Evolutionary conservation across 805 yeast species (phyloP).

Genomic region (Teunomyces lycoperdinae): DNA sequence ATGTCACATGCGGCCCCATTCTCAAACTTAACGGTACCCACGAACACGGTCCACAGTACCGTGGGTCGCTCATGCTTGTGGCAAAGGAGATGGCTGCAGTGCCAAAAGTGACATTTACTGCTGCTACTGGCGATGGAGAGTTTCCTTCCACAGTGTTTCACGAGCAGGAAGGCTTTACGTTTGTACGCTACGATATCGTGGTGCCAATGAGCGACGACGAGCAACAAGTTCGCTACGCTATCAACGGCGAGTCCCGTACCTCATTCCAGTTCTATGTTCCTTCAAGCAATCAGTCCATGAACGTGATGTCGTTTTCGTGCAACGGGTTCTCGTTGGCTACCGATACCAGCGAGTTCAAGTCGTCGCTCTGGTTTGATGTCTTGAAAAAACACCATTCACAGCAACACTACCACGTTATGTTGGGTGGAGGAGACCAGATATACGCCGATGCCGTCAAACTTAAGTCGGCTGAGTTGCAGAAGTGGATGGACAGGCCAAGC

Average conservation of each 20-base stretch:
- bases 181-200: conserved; percentile 64
- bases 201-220: conserved; percentile 49
- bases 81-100: conserved; percentile 35
- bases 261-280: conserved; percentile 71
- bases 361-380: conserved; percentile 86
- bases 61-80: conserved; percentile 70
- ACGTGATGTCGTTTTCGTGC: conserved; percentile 80
- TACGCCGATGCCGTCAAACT: conserved; percentile 80
- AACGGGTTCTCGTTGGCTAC: conserved; percentile 83
- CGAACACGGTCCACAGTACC: conserved; percentile 53
- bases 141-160: conserved; percentile 46
- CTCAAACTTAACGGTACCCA: conserved; percentile 63
- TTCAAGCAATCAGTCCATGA: conserved; percentile 62
- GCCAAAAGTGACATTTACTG: conserved; percentile 16
- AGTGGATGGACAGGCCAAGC: conserved; percentile 62
- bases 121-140: conserved; percentile 31
- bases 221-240: conserved; percentile 59
- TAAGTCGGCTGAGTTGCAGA: conserved; percentile 48
- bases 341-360: conserved; percentile 63
- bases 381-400: conserved; percentile 52
- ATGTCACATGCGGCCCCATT: conserved; percentile 73
- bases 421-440: conserved; percentile 97
- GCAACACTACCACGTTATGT: conserved; percentile 79
- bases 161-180: conserved; percentile 46
- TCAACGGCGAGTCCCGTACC: conserved; percentile 42